A percentile compares a stretch with the other conserved stretches of the same genome.
These are phyloP conservation scores for Rhododendron kiyosumense DNA, from an alignment of 148 eudicot genomes.

Conservation along the genomic window DNA sequence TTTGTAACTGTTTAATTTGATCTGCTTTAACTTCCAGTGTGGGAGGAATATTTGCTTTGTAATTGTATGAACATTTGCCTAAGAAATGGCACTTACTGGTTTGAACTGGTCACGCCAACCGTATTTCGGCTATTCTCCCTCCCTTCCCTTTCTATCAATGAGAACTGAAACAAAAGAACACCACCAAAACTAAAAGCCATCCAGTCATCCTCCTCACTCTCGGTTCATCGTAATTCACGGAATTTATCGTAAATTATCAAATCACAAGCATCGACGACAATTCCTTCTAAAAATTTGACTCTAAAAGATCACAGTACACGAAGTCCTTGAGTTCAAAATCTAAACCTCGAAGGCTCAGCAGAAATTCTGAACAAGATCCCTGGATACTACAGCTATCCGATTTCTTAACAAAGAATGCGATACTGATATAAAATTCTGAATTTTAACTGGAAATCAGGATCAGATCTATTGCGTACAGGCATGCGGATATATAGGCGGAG, in stretches of 20 bases:
- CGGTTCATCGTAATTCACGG: neutral
- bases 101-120: neutral
- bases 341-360: neutral
- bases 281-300: neutral
- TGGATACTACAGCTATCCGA: neutral
- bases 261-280: neutral
- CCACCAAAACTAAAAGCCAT: neutral
- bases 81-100: neutral
- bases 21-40: neutral
- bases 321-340: neutral
- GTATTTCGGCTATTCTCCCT: neutral
- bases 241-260: neutral
- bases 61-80: neutral
- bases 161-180: neutral
- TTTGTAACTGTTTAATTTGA: neutral
- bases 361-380: neutral
- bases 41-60: neutral
- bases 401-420: neutral
- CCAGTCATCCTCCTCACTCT: neutral
- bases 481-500: neutral
- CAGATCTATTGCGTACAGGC: slow-evolving; percentile 1
- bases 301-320: neutral
- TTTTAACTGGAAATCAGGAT: neutral
- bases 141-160: neutral
- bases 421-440: neutral